Evolutionary conservation across 1,284 basidiomycete genomes (phyloP).

Genomic region (Athelia psychrophila): DNA sequence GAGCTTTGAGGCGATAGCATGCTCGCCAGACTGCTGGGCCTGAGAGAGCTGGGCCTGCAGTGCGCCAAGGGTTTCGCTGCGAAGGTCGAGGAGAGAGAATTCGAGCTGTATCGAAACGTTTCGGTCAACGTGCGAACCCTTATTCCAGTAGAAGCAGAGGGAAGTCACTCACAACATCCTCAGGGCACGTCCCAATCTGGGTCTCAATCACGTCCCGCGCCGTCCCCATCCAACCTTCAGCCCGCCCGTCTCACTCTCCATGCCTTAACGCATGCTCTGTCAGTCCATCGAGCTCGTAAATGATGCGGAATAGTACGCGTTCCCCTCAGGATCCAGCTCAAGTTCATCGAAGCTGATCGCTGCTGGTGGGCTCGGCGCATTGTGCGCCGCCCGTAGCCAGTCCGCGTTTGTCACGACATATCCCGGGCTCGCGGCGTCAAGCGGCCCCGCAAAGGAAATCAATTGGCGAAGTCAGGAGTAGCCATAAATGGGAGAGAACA

Average conservation of each 20-base stretch:
- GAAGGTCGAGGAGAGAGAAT: conserved; percentile 87
- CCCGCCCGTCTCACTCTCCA: conserved; percentile 47
- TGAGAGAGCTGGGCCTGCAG: conserved; percentile 50
- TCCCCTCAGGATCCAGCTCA: conserved; percentile 54
- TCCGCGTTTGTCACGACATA: conserved; percentile 85
- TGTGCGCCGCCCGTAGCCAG: conserved; percentile 83
- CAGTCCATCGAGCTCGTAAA: conserved; percentile 92
- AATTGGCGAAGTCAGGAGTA: no score
- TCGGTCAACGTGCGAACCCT: conserved; percentile 7
- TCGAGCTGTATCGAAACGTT: conserved; percentile 57
- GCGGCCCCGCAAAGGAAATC: conserved; percentile 74
- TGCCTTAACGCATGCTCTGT: conserved; percentile 79
- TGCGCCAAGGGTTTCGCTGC: conserved; percentile 76
- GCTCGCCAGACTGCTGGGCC: conserved; percentile 27
- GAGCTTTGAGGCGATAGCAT: conserved; percentile 47
- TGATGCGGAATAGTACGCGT: conserved; percentile 87
- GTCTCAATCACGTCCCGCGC: no score
- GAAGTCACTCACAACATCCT: conserved; percentile 65
- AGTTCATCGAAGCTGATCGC: conserved; percentile 79
- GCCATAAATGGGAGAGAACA: conserved; percentile 70
- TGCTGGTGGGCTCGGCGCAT: conserved; percentile 83
- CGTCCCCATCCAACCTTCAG: no score
- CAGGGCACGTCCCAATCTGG: conserved; percentile 85
- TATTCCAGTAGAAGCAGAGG: neutral
- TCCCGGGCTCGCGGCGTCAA: conserved; percentile 85